Evolutionary conservation across 2,329 filamentous ascomycete genomes (phyloP), one percentile per base, ranked within the genome.

Genomic region (Remersonia thermophila): DNA sequence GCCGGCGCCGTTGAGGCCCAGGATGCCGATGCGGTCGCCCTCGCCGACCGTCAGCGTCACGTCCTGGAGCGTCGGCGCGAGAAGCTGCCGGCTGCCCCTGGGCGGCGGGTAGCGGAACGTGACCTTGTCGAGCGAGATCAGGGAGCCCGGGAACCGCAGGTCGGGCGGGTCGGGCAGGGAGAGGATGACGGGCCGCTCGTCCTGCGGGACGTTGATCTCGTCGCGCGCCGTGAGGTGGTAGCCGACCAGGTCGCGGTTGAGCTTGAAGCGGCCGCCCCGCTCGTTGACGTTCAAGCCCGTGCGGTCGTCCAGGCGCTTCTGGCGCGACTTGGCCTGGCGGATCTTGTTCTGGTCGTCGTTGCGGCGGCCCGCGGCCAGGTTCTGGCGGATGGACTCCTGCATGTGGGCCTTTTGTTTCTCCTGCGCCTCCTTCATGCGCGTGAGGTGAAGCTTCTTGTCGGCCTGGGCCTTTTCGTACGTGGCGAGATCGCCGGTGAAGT

Each of bases 341-440:
- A 93, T 66, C 54, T 86, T 87, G 53, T 89, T 89, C 47, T 86
- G 80, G 50, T 93, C 84, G 20, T 84, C 82, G 17, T 78, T 80
- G 32, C 77, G 76, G 53, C 79, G 82, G 6, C 83, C 85, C 14
- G 79, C 72, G 45, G 78, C 80, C 50, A 85, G 71, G 46, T 83
- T 89, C 40, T 78, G 72, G 14, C 71, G 67, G 34, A 93, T 85
- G 0, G 77, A 82, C 47, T 82, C 73, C 56, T 89, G 78, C 42
- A 93, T 83, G 49, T 91, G 83, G 3, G 80, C 75, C 37, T 77
- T 80, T 54, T 93, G 83, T 52, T 75, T 78, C 37, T 91, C 83
- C 51, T 89, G 79, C 0, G 83, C 82, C 15, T 85, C 82, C 50
- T 83, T 83, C 79, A 91, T 82, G 46, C 77, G 77, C 12, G 65